These are phyloP conservation scores for Chlorella sp. DNA, from an alignment of 139 green algal genomes.

Conservation along the genomic window DNA sequence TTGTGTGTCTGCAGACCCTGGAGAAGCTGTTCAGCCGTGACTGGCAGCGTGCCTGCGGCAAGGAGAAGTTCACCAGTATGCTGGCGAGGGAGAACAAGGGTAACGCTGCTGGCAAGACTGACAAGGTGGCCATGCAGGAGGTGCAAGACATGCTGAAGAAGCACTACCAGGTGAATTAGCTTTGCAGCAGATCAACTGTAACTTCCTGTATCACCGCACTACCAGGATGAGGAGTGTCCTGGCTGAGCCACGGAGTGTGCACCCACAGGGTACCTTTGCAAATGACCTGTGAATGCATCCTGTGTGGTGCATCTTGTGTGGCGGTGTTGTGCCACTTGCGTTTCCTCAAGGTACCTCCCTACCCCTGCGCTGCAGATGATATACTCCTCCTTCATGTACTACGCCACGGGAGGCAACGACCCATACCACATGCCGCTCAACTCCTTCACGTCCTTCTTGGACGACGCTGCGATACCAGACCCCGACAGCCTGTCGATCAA, in stretches of 20 bases:
- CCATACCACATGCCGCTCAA: constrained; percentile 72
- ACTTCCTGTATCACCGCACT: no score
- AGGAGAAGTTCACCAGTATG: constrained; percentile 73
- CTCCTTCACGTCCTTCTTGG: constrained; percentile 22
- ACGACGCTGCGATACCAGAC: constrained; percentile 66
- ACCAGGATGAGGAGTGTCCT: no score
- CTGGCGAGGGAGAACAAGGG: constrained; percentile 57
- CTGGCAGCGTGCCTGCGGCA: constrained; percentile 52
- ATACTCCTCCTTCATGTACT: constrained; percentile 57
- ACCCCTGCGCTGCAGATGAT: constrained; percentile 7
- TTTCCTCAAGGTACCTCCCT: no score
- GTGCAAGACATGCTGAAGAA: constrained; percentile 57
- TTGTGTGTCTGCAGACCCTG: constrained; percentile 26
- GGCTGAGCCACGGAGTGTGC: no score
- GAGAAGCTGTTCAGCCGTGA: constrained; percentile 66
- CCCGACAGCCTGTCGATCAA: constrained; percentile 54
- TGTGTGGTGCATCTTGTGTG: not conserved
- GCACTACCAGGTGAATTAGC: constrained; percentile 23
- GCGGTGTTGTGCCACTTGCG: no score
- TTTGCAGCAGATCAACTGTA: not conserved
- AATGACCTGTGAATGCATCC: no score
- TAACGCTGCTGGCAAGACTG: constrained; percentile 30
- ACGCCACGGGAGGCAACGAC: constrained; percentile 46
- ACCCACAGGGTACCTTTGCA: no score
- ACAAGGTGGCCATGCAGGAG: constrained; percentile 48